Base-by-base conservation (phyloP, 2,329 filamentous ascomycete species). In the Curvularia spicifera region DNA sequence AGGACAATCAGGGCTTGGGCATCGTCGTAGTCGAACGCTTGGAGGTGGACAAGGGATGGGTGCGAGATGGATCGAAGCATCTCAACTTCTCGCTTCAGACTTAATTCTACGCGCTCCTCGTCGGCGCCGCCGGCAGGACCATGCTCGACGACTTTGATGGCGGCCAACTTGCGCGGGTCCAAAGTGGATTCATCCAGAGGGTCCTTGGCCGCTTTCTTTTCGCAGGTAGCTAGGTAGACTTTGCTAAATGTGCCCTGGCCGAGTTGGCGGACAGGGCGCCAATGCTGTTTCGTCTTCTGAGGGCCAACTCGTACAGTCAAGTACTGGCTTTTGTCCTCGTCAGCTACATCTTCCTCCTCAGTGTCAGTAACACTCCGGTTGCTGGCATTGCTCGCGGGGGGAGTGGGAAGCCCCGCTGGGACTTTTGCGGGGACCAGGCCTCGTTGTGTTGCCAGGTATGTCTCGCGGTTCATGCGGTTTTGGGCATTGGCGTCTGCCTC, bases 231-330 rank as follows among this genome's bases (percentile, higher is more conserved):
- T 42, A 99, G 82, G 79, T 96, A 89, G 20, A 99, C 95, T 71
- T 91, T 91, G 75, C 93, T 97, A 76, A 99, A 99, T 0, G 95
- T 97, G 37, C 95, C 95, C 69, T 97, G 91, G 5, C 95, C 95
- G 5, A 99, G 84, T 64, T 89, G 81, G 57, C 91, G 89, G 39
- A 99, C 79, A 12, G 89, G 90, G 65, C 91, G 86, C 87, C 95
- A 99, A 20, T 87, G 83, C 74, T 93, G 93, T 64, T 86, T 91
- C 87, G 49, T 84, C 81, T 89, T 64, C 89, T 69, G 90, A 84
- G 71, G 93, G 47, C 79, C 79, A 46, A 78, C 78, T 45, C 81
- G 79, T 52, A 81, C 79, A 29, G 78, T 77, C n/a, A 82, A 73
- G 66, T 79, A 80, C 47, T 80, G 73, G 33, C 74, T 72, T 61